phyloP scores from a whole-genome alignment of 805 yeast species.

The Sugiyamaella boreocaroliniensis region DNA sequence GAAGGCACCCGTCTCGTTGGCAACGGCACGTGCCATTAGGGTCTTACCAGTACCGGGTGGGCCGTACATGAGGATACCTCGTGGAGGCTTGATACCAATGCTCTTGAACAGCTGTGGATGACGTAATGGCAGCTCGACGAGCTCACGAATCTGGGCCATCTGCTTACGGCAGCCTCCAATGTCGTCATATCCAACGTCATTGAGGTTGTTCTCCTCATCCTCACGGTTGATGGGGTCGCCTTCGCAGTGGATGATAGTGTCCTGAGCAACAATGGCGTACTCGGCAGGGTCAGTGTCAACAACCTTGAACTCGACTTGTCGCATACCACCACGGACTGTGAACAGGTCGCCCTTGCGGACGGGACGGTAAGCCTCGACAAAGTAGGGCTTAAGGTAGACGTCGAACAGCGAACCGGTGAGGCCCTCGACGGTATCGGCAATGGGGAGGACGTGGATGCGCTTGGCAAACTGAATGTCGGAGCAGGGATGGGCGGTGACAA shows the following conservation, averaged over 20 bases:
- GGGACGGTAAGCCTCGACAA: conserved; percentile 98
- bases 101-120: conserved; percentile 97
- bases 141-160: conserved; percentile 98
- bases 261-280: conserved; percentile 96
- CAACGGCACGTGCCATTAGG: conserved; percentile 99
- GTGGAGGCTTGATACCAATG: conserved; percentile 98
- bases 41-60: conserved; percentile 99
- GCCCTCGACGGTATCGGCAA: conserved; percentile 97
- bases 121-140: conserved; percentile 95
- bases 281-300: conserved; percentile 98
- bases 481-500: conserved; percentile 86
- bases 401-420: conserved; percentile 94
- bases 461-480: conserved; percentile 97
- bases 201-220: conserved; percentile 93
- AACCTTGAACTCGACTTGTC: conserved; percentile 97
- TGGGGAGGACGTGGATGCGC: conserved; percentile 90
- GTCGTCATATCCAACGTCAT: conserved; percentile 97
- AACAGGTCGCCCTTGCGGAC: conserved; percentile 96
- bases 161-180: conserved; percentile 99
- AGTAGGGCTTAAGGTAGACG: conserved; percentile 93
- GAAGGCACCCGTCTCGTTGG: conserved; percentile 98
- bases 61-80: conserved; percentile 89
- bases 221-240: conserved; percentile 98
- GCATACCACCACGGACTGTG: conserved; percentile 97
- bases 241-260: conserved; percentile 95